Conservation (phyloP, 78 protist genomes). For the Planoprotostelium fungivorum region DNA sequence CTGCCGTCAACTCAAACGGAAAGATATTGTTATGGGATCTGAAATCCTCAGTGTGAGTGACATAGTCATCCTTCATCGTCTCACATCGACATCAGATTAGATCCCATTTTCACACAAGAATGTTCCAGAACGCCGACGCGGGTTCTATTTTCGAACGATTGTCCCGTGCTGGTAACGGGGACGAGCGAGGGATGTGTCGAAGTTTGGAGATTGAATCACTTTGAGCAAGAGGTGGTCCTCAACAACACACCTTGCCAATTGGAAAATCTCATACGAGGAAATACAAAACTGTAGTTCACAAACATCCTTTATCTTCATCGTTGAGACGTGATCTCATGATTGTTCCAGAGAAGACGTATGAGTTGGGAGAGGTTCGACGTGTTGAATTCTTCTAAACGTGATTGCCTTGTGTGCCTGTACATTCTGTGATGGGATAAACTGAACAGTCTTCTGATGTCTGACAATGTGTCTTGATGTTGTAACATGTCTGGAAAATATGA, state of each 20-base stretch:
- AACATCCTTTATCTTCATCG: too few species aligned
- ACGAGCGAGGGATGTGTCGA: neutral
- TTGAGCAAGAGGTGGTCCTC: neutral
- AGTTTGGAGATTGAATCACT: neutral
- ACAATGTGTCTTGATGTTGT: neutral
- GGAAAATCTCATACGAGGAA: neutral
- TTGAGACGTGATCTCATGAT: too few species aligned
- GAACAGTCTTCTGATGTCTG: neutral
- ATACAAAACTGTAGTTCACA: neutral
- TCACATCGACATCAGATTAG: neutral
- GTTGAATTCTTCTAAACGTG: too few species aligned
- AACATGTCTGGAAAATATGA: neutral
- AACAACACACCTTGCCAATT: neutral
- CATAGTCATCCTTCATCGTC: neutral
- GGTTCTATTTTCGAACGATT: neutral
- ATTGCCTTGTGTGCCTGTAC: too few species aligned
- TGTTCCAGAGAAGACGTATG: too few species aligned
- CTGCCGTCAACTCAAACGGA: neutral
- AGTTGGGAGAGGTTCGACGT: too few species aligned
- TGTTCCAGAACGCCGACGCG: neutral
- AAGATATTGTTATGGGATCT: neutral
- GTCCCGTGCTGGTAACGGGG: neutral
- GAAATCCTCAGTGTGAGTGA: neutral
- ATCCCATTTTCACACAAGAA: neutral
- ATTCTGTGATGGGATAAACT: neutral